phyloP scores from a whole-genome alignment of 202 grass and related monocot species.

The Brachypodium distachyon region DNA sequence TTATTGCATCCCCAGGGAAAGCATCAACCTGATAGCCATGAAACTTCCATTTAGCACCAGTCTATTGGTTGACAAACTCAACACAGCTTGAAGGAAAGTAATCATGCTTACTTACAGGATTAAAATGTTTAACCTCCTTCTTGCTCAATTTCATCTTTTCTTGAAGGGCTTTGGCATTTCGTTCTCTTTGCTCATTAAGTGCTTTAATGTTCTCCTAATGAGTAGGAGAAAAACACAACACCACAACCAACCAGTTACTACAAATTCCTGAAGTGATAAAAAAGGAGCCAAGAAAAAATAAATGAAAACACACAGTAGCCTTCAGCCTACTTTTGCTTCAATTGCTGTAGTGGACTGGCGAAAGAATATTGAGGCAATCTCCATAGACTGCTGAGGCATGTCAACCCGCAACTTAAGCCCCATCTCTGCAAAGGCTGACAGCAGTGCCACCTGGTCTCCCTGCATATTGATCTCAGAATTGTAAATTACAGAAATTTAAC shows the following conservation, averaged over 20 bases:
- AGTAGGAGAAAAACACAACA: conserved; percentile 21
- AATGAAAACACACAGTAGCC: neutral
- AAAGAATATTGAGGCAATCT: conserved; percentile 83
- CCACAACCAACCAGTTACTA: conserved; percentile 15
- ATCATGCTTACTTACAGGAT: conserved; percentile 67
- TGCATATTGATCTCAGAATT: conserved; percentile 30
- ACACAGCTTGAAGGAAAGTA: conserved; percentile 6
- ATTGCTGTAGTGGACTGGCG: conserved; percentile 73
- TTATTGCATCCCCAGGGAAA: conserved; percentile 96
- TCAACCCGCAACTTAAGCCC: conserved; percentile 95
- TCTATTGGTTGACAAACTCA: neutral
- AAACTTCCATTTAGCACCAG: neutral
- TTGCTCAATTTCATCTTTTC: conserved; percentile 80
- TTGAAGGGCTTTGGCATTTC: conserved; percentile 66
- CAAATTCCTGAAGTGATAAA: neutral
- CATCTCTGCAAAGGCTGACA: conserved; percentile 92
- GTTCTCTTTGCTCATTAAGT: conserved; percentile 79
- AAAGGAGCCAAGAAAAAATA: neutral
- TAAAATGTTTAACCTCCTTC: conserved; percentile 71
- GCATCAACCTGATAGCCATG: conserved; percentile 67
- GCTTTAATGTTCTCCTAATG: conserved; percentile 77
- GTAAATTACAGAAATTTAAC: neutral
- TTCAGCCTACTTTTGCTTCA: conserved; percentile 68
- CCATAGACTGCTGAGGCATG: conserved; percentile 94
- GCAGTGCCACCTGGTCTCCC: conserved; percentile 90